Base-by-base conservation (phyloP, 257 asterid species). In the Fraxinus cuspidata region DNA sequence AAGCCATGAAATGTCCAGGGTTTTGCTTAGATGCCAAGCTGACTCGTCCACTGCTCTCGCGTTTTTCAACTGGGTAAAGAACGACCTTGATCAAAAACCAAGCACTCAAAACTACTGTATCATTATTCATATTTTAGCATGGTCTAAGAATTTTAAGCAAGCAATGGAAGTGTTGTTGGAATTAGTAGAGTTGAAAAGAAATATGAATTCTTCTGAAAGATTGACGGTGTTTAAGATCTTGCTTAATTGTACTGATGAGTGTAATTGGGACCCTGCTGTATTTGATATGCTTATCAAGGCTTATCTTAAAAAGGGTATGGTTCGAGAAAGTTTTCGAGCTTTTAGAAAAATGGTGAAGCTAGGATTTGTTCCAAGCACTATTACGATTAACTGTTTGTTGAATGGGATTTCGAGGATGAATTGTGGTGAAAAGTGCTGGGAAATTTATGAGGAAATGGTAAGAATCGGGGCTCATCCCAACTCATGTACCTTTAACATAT, bases 241-340 rank as follows among this genome's bases (percentile, higher is more conserved):
- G 84, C 80, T 89, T 49, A 80, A 64, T 19, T 81, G 87, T 79
- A 72, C 88, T 3, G 58, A 82, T 72, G 83, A 72, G 12, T 94
- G 99, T 82, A 94, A 92, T 75, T 92, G 92, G 93, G 96, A 92
- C 71, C 96, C 96, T 71, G 90, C 87, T 77, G 96, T 92, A 60
- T 89, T 92, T 82, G 99, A 94, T 83, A 90, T 94, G 96, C 92
- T 94, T 63, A 78, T 92, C 76, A 92, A 90, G 91, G 96, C 97
- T 79, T 92, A 87, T 80, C 90, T 92, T 74, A 85, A 81, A 70
- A 78, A 72, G 72, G 91, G 89, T 60, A 86, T 84, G 96, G 85
- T 87, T 77, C 70, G 73, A 74, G 90, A 90, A 47, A 84, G 96
- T 79, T 88, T 79, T 79, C 87, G 40, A 70, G 85, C 82, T 60